phyloP scores from a whole-genome alignment of 805 yeast genomes.

The Wickerhamomyces subpelliculosus region DNA sequence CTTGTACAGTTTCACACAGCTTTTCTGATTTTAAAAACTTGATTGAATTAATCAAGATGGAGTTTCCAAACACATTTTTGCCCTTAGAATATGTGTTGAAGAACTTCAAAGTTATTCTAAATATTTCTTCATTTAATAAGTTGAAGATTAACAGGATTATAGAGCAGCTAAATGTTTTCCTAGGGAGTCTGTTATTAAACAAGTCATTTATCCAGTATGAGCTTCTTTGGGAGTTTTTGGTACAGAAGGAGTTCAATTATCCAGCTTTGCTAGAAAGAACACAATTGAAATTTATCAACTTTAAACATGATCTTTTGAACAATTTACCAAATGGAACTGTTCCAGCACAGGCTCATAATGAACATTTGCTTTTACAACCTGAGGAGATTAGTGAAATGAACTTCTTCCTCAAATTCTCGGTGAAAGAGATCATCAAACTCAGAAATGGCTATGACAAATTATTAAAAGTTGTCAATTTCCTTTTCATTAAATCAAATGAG shows the following conservation, averaged over 20 bases:
- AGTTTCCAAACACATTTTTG: conserved; percentile 27
- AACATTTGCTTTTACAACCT: conserved; percentile 19
- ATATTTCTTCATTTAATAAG: conserved; percentile 31
- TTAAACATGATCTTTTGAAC: conserved; percentile 22
- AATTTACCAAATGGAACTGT: conserved; percentile 1
- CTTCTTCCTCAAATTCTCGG: conserved; percentile 40
- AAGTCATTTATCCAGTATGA: conserved; percentile 29
- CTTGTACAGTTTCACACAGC: conserved; percentile 19
- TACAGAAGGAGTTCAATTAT: conserved; percentile 21
- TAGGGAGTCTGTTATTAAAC: conserved; percentile 36
- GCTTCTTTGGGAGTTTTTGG: conserved; percentile 36
- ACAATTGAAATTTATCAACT: conserved; percentile 15
- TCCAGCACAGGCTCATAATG: conserved; percentile 2
- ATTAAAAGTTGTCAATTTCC: conserved; percentile 29
- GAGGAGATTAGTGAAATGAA: conserved; percentile 39
- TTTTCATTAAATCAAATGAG: conserved; percentile 14
- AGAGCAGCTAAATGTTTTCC: conserved; percentile 40
- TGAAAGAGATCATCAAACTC: conserved; percentile 33
- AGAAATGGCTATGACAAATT: conserved; percentile 25
- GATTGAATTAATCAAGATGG: conserved; percentile 28
- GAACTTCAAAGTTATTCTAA: conserved; percentile 13
- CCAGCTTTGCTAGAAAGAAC: conserved; percentile 31
- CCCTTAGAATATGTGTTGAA: conserved; percentile 21
- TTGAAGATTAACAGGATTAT: conserved; percentile 40
- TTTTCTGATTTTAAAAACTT: conserved; percentile 26